These are phyloP conservation scores for Houttuynia cordata DNA, from an alignment of 164 flowering plant species.

Conservation along the genomic window DNA sequence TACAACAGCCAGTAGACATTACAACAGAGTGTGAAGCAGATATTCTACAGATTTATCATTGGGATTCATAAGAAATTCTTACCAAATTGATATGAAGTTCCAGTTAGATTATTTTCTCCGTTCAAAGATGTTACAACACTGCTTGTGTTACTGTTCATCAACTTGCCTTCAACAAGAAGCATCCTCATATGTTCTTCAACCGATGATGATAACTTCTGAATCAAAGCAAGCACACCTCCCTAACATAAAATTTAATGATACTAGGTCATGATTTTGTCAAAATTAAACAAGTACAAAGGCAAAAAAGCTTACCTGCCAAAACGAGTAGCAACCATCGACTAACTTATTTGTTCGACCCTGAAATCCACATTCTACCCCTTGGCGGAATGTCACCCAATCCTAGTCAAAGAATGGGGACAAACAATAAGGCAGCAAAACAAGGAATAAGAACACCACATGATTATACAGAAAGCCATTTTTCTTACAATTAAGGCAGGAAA, in stretches of 20 bases:
- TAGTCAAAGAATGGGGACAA: conserved; percentile 10
- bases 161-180: conserved; percentile 10
- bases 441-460: background rate
- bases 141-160: background rate
- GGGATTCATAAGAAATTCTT: background rate
- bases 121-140: background rate
- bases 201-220: conserved; percentile 38
- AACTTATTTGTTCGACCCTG: conserved; percentile 93
- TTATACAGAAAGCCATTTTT: conserved; percentile 1
- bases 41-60: background rate
- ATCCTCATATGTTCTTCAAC: conserved; percentile 25
- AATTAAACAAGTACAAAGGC: background rate
- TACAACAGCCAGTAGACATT: background rate
- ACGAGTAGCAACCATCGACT: conserved; percentile 98
- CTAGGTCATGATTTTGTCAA: background rate
- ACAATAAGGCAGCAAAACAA: background rate
- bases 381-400: conserved; percentile 91
- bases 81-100: background rate
- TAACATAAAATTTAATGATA: conserved; percentile 11
- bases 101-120: background rate
- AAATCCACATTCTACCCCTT: conserved; percentile 86
- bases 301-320: conserved; percentile 73
- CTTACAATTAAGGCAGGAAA: conserved; percentile 67
- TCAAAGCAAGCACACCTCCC: conserved; percentile 61
- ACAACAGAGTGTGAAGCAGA: background rate